A percentile compares a stretch with the other conserved stretches of the same genome.
phyloP scores from a whole-genome alignment of 2,329 filamentous ascomycete genomes.

The Parastagonospora nodorum region DNA sequence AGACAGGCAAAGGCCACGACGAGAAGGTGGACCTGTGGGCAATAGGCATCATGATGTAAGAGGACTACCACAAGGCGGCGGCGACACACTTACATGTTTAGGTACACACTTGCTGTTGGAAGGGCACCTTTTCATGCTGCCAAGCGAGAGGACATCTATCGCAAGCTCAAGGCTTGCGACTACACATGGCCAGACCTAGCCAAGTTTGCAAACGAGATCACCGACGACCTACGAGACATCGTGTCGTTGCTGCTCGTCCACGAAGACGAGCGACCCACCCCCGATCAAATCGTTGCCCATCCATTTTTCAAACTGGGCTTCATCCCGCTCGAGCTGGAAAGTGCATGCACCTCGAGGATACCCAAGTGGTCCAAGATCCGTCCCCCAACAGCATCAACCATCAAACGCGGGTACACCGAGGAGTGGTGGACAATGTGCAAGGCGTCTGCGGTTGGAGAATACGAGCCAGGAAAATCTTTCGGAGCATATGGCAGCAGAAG shows the following conservation, averaged over 20 bases:
- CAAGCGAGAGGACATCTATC: conserved; percentile 84
- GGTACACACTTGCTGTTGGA: conserved; percentile 94
- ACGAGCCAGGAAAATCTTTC: conserved; percentile 52
- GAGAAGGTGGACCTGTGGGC: conserved; percentile 99
- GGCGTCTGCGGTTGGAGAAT: conserved; percentile 56
- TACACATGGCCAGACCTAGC: conserved; percentile 78
- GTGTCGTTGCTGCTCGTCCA: conserved; percentile 77
- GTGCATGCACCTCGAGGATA: conserved; percentile 50
- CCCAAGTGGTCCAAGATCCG: conserved; percentile 55
- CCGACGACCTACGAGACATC: conserved; percentile 75
- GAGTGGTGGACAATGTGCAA: conserved; percentile 58
- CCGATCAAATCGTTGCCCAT: conserved; percentile 79
- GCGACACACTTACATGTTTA: conserved; percentile 45
- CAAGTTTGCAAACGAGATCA: conserved; percentile 71
- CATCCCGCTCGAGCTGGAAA: conserved; percentile 63
- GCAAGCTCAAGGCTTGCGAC: conserved; percentile 69
- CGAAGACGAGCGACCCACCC: conserved; percentile 74
- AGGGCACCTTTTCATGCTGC: conserved; percentile 95
- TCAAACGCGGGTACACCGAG: conserved; percentile 55
- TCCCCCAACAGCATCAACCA: conserved; percentile 50
- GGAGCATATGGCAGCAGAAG: conserved; percentile 53
- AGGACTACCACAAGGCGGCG: too few relatives aligned
- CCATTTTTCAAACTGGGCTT: conserved; percentile 78
- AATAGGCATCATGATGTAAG: conserved; percentile 90
- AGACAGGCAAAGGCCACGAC: conserved; percentile 91